Evolutionary conservation across 768 basidiomycete species (phyloP).

Genomic region (Boletus reticulatus): DNA sequence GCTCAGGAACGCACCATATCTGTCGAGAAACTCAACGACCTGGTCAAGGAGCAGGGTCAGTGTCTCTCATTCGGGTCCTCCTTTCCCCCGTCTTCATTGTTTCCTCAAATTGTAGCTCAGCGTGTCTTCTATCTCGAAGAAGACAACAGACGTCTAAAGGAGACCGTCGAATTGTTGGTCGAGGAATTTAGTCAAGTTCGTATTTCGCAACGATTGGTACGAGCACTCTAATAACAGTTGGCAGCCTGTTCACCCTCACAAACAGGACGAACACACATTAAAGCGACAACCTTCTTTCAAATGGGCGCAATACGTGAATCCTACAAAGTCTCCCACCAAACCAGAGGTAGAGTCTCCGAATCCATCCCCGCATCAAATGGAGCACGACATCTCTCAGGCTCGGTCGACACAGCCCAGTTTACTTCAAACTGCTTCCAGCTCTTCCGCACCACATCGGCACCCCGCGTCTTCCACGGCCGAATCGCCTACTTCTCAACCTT

Average conservation of each 20-base stretch:
- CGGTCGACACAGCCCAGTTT: slow-evolving; percentile 27
- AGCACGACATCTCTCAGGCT: slow-evolving; percentile 58
- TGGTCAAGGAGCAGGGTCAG: slow-evolving; percentile 76
- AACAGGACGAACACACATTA: slow-evolving; percentile 44
- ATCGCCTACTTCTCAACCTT: slow-evolving; percentile 28
- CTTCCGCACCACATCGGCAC: slow-evolving; percentile 32
- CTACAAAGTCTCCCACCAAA: slow-evolving; percentile 80
- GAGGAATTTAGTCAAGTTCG: slow-evolving; percentile 59
- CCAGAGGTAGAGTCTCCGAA: slow-evolving; percentile 72
- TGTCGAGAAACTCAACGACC: slow-evolving; percentile 61
- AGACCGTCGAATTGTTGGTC: slow-evolving; percentile 57
- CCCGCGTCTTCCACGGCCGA: slow-evolving; percentile 29
- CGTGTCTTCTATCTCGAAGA: slow-evolving; percentile 70
- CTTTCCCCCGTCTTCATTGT: background rate
- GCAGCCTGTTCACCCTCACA: slow-evolving; percentile 6
- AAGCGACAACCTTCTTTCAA: slow-evolving; percentile 81
- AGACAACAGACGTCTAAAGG: slow-evolving; percentile 70
- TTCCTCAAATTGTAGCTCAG: slow-evolving; percentile 47
- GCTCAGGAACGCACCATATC: slow-evolving; percentile 54
- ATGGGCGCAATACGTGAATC: slow-evolving; percentile 81
- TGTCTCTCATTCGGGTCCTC: background rate
- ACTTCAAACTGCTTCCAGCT: slow-evolving; percentile 7
- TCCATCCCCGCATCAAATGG: slow-evolving; percentile 72
- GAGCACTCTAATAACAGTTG: slow-evolving; percentile 2
- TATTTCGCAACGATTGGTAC: slow-evolving; percentile 29